phyloP scores from a whole-genome alignment of 352 stramenopile species.

The Nothophytophthora sp. region DNA sequence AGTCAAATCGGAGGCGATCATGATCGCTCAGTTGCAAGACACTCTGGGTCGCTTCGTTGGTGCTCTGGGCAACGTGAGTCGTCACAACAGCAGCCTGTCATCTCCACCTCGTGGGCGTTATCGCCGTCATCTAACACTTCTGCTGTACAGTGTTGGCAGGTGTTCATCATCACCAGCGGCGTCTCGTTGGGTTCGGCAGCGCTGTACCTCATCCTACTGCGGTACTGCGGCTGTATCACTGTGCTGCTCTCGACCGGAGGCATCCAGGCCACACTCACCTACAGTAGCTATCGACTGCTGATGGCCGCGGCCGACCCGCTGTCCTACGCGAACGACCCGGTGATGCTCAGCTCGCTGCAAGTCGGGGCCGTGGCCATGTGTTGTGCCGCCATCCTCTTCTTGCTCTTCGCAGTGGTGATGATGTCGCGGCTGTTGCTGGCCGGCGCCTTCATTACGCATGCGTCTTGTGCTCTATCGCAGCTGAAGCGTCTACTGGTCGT shows the following conservation, averaged over 20 bases:
- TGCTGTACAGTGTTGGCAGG: constrained; percentile 57
- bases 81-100: no score
- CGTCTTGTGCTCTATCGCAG: constrained; percentile 62
- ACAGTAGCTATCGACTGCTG: constrained; percentile 63
- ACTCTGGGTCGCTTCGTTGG: constrained; percentile 76
- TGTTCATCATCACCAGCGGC: constrained; percentile 59
- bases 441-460: constrained; percentile 79
- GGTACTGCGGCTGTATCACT: constrained; percentile 74
- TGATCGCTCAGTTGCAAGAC: constrained; percentile 77
- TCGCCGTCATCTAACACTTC: neutral
- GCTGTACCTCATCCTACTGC: constrained; percentile 69
- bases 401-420: constrained; percentile 63
- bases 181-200: constrained; percentile 57
- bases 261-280: constrained; percentile 65
- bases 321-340: constrained; percentile 58
- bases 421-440: constrained; percentile 67
- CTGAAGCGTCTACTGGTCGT: constrained; percentile 69
- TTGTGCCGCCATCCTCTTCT: constrained; percentile 66
- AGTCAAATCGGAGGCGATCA: constrained; percentile 53
- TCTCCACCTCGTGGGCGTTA: neutral
- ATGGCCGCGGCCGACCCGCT: constrained; percentile 47
- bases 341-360: constrained; percentile 72
- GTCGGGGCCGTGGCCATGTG: constrained; percentile 55
- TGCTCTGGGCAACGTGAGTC: constrained; percentile 60
- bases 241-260: constrained; percentile 68